These are phyloP conservation scores for Epichloe coenophiala DNA, from an alignment of 2,329 filamentous ascomycete species.

Conservation along the genomic window DNA sequence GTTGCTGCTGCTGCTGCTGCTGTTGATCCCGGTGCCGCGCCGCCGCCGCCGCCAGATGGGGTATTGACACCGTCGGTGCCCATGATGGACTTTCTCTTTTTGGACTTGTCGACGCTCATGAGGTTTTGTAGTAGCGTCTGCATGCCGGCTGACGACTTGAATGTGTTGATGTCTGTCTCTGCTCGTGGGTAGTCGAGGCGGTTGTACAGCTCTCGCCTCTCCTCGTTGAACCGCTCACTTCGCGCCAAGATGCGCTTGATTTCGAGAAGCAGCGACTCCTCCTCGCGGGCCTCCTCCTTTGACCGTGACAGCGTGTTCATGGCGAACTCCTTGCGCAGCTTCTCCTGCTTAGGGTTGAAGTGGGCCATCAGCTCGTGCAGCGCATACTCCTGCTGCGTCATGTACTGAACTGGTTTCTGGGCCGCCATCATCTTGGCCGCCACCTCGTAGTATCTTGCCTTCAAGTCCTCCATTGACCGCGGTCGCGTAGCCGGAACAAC, in stretches of 20 bases:
- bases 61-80: constrained; percentile 42
- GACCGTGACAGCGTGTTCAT: constrained; percentile 65
- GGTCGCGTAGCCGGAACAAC: constrained; percentile 37
- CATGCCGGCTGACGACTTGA: constrained; percentile 70
- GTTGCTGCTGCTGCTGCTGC: background rate
- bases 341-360: constrained; percentile 72
- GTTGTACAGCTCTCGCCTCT: constrained; percentile 75
- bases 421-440: constrained; percentile 71
- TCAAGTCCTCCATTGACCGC: constrained; percentile 79
- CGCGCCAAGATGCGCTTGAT: constrained; percentile 83
- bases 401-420: constrained; percentile 67
- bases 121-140: constrained; percentile 71
- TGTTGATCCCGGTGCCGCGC: background rate
- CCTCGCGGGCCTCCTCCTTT: constrained; percentile 80
- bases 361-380: constrained; percentile 75
- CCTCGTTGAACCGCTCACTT: constrained; percentile 73
- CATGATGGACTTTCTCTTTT: constrained; percentile 73
- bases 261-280: constrained; percentile 78
- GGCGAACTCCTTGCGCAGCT: constrained; percentile 71
- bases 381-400: constrained; percentile 75
- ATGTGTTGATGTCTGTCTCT: constrained; percentile 58
- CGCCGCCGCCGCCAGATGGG: background rate
- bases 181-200: constrained; percentile 69
- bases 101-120: constrained; percentile 70
- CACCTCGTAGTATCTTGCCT: constrained; percentile 79